Base-by-base conservation (phyloP, 495 filamentous ascomycete genomes). In the Tuber umbilicatum region DNA sequence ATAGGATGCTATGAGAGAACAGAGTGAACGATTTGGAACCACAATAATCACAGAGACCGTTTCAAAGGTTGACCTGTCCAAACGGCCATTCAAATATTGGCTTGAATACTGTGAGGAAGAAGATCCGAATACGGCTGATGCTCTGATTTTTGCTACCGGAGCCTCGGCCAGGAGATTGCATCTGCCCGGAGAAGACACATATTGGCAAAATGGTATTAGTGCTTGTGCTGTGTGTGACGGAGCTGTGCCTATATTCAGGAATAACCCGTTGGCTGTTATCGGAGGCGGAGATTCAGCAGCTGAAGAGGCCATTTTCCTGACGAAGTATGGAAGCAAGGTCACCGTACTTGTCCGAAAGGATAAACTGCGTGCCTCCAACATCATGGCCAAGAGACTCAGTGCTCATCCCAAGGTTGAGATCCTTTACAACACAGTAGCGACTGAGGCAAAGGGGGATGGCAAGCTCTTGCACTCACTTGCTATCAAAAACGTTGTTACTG, bases 181-280 rank as follows among this genome's bases (percentile, higher is more conserved):
- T 81, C 88, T 99, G 16, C 86, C 89, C n/a, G 95, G 95, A 40
- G 95, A 98, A 85, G 91, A 94, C 70, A 90, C 89, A 79, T 98
- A 92, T 86, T 98, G 96, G 95, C 94, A 97, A 85, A 94, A 91
- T 81, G 95, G 95, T 76, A 94, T 99, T 83, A 93, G 90, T 73
- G 95, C 95, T 70, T 99, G 95, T 83, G 95, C 95, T 60, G 95
- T 99, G 69, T 99, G 95, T 86, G 95, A 99, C 81, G 95, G 95
- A 74, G 94, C 94, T 70, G 92, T 98, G 42, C 95, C 95, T 35
- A 98, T 99, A 82, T 99, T 97, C 89, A 88, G 94, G 75, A 92
- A 97, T 83, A 97, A 97, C 87, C 94, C 91, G 27, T 87, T 99
- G 41, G 91, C 96, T 38, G 95, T 99, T 12, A 98, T 99, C 77